These are phyloP conservation scores for Neocatenulostroma microsporum DNA, from an alignment of 2,329 filamentous ascomycete species.

Conservation along the genomic window DNA sequence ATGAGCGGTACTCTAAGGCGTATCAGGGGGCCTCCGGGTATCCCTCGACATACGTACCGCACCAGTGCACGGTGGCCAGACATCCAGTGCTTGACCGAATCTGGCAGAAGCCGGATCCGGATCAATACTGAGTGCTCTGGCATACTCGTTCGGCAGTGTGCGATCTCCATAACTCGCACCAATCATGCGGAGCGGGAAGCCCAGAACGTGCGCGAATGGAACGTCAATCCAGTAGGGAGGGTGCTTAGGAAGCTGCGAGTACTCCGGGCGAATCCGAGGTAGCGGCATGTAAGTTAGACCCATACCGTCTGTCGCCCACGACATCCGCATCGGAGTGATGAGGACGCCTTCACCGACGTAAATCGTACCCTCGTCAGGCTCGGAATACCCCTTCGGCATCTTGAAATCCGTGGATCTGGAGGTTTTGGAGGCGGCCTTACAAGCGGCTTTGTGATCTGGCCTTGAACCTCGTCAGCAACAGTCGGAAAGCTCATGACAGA, in stretches of 20 bases:
- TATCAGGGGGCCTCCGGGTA: no score
- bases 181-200: conserved; percentile 1
- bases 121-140: neutral
- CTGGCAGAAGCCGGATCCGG: neutral
- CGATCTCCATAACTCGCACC: neutral
- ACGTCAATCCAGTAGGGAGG: neutral
- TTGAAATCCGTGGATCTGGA: no score
- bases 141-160: neutral
- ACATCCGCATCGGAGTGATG: neutral
- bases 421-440: no score
- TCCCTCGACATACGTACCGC: no score
- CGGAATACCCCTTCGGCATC: no score
- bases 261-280: neutral
- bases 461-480: no score
- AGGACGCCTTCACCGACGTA: no score
- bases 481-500: no score
- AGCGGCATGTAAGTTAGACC: neutral
- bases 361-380: no score
- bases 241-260: no score
- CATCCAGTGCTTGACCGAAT: neutral
- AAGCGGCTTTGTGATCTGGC: neutral
- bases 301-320: neutral
- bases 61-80: no score
- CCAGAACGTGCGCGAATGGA: neutral
- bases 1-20: no score